Base-by-base conservation (phyloP, 768 basidiomycete species). In the Amanita jacksonii region DNA sequence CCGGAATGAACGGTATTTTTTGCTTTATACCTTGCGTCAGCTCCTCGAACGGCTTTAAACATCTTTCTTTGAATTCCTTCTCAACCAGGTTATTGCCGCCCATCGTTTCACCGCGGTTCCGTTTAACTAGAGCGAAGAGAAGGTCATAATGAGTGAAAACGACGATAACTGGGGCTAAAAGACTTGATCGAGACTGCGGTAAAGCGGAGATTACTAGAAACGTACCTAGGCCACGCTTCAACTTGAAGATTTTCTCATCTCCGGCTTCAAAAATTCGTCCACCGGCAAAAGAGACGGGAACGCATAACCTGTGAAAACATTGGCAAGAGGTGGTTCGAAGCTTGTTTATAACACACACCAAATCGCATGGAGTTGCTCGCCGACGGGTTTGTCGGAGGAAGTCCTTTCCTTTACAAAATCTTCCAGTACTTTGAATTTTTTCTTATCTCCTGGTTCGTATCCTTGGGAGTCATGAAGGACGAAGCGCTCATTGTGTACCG, bases 401-500 rank as follows among this genome's bases (percentile, higher is more conserved):
- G n/a, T n/a, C 24, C 50, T 8, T n/a, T 46, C 30, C 16, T 45
- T 18, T 19, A 63, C 49, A 37, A 60, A 63, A 4, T 20, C 49
- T 25, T 56, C 43, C 25, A 61, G 55, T 6, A 31, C 50, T 3
- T 54, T 28, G 48, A 52, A 52, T 15, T 58, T 58, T 5, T 45
- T 33, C 4, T 18, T 40, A 13, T 55, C 54, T 12, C 62, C 60
- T 9, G 57, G 38, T 33, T 61, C 61, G 43, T 57, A 62, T 8
- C 61, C 61, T 41, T 47, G 30, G 28, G 53, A 55, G 34, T 62
- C 61, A 41, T 62, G 61, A 5, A 62, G 46, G 9, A 62, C 48
- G 37, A 62, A 57, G 12, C 49, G 54, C 7, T 47, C 40, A 30
- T 62, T 61, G 8, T 47, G 28, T 8, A 32, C 16, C 2, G 52